phyloP scores from a whole-genome alignment of 805 yeast species.

The Wickerhamomyces mucosus region DNA sequence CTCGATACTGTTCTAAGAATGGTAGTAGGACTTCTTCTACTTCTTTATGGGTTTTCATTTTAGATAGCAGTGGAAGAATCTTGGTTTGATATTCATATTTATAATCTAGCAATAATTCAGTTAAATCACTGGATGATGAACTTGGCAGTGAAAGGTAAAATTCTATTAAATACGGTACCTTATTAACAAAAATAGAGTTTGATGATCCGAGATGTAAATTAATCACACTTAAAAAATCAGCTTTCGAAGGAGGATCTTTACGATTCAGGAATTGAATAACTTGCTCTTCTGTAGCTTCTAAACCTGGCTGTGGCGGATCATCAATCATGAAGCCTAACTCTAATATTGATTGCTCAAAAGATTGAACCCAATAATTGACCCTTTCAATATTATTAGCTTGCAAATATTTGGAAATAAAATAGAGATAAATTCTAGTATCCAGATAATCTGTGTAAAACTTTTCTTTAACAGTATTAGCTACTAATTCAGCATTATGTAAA shows the following conservation, averaged over 20 bases:
- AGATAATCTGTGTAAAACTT: slow-evolving; percentile 24
- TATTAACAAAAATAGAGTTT: not conserved
- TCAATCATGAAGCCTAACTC: slow-evolving; percentile 15
- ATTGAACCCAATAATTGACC: slow-evolving; percentile 25
- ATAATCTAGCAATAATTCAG: slow-evolving; percentile 15
- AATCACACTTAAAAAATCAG: slow-evolving; percentile 20
- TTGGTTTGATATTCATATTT: slow-evolving; percentile 17
- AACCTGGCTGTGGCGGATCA: slow-evolving; percentile 9
- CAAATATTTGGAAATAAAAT: slow-evolving; percentile 26
- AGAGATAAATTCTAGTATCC: slow-evolving; percentile 26
- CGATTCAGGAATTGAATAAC: slow-evolving; percentile 22
- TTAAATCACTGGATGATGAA: slow-evolving; percentile 7
- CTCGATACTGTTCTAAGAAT: slow-evolving; percentile 12
- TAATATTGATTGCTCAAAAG: slow-evolving; percentile 19
- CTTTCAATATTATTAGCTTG: slow-evolving; percentile 16
- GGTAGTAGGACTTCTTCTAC: slow-evolving; percentile 10
- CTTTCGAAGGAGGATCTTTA: slow-evolving; percentile 17
- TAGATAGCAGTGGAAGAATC: slow-evolving; percentile 16
- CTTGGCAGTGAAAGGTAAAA: slow-evolving; percentile 16
- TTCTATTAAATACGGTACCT: slow-evolving; percentile 15
- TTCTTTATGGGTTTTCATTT: slow-evolving; percentile 6
- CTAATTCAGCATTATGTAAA: slow-evolving; percentile 26
- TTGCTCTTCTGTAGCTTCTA: slow-evolving; percentile 20
- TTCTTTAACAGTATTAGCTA: slow-evolving; percentile 21
- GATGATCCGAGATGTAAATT: slow-evolving; percentile 15